These are phyloP conservation scores for Albugo candida DNA, from an alignment of 352 stramenopile species.

Conservation along the genomic window DNA sequence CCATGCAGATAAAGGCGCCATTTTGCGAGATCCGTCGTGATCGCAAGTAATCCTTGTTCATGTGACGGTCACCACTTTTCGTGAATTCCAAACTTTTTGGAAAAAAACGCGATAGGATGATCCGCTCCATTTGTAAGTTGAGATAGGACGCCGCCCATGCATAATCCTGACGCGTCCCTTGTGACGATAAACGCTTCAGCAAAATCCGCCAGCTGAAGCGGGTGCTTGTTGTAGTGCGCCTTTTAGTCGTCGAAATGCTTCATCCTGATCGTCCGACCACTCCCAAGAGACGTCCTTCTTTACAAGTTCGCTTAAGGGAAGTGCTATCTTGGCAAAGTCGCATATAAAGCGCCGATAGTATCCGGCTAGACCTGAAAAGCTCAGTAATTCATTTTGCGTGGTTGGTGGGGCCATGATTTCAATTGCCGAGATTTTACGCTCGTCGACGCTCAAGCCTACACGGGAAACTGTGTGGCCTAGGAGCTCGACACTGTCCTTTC, in stretches of 20 bases:
- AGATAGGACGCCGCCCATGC: conserved; percentile 1
- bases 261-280: conserved; percentile 1
- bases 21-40: conserved; percentile 3
- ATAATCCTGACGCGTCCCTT: no score
- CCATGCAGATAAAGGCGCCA: conserved; percentile 5
- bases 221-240: conserved; percentile 5
- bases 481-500: conserved; percentile 7
- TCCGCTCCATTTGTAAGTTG: not conserved
- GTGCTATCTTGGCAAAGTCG: conserved; percentile 7
- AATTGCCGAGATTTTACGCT: conserved; percentile 3
- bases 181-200: no score
- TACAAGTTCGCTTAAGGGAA: conserved; percentile 4
- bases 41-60: not conserved
- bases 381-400: conserved; percentile 4
- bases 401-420: conserved; percentile 2
- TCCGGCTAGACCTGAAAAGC: conserved; percentile 9
- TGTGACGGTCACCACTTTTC: not conserved
- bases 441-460: conserved; percentile 6
- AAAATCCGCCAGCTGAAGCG: conserved; percentile 2
- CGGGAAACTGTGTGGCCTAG: conserved; percentile 12
- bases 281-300: not conserved
- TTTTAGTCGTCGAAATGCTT: conserved; percentile 3
- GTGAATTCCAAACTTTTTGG: conserved; percentile 1
- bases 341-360: conserved; percentile 12
- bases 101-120: not conserved